Percentiles rank a stretch among this genome's conserved stretches.
Conservation (phyloP, 345 rosid genomes). For the Nephelium lappaceum region DNA sequence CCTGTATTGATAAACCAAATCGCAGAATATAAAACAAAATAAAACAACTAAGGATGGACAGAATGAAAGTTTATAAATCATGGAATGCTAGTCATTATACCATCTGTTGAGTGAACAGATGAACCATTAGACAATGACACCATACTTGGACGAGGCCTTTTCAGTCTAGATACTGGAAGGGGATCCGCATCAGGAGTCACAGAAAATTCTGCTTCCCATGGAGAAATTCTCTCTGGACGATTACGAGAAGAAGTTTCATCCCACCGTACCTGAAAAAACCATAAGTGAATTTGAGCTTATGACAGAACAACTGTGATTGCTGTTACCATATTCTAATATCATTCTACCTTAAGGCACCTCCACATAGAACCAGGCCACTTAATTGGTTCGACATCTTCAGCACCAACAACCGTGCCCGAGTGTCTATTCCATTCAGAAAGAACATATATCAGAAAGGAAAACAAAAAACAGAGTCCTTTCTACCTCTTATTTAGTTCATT, state of each 20-base stretch:
- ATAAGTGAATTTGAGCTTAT: not conserved
- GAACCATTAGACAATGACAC: constrained; percentile 39
- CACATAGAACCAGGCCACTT: constrained; percentile 65
- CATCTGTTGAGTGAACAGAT: constrained; percentile 46
- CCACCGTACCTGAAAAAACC: constrained; percentile 50
- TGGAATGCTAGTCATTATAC: constrained; percentile 21
- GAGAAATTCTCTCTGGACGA: constrained; percentile 59
- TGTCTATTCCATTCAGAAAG: constrained; percentile 34
- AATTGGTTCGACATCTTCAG: constrained; percentile 47
- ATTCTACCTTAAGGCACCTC: constrained; percentile 59
- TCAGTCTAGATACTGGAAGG: constrained; percentile 39
- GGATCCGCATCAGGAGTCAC: constrained; percentile 42
- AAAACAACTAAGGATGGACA: not conserved
- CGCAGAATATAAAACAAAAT: not conserved
- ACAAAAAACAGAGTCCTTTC: not conserved
- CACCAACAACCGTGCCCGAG: constrained; percentile 58
- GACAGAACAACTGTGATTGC: not conserved
- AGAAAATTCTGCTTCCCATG: constrained; percentile 57
- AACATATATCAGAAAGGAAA: not conserved
- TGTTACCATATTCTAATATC: not conserved
- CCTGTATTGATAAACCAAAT: not conserved
- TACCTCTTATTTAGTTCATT: not conserved
- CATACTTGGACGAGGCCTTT: constrained; percentile 46
- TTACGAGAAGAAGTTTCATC: constrained; percentile 49
- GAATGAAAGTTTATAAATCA: not conserved